Evolutionary conservation across 2,329 filamentous ascomycete genomes (phyloP).

Genomic region (Didymellaceae sp.): DNA sequence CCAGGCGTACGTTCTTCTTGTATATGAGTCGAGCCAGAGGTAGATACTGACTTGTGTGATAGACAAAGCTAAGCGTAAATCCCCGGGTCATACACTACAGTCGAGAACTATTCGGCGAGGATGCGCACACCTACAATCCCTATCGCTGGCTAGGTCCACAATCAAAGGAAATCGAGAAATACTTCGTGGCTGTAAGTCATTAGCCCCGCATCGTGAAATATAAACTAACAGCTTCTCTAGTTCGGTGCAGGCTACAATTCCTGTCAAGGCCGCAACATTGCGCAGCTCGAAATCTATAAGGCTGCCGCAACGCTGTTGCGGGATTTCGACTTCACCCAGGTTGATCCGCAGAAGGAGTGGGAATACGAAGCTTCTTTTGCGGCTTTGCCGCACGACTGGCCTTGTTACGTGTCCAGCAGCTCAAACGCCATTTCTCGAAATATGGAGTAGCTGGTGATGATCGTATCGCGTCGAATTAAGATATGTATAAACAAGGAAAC

Average conservation of each 20-base stretch:
- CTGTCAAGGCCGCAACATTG: constrained; percentile 48
- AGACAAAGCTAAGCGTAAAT: constrained; percentile 11
- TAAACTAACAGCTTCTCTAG: constrained; percentile 7
- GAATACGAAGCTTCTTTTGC: constrained; percentile 45
- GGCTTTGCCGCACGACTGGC: constrained; percentile 38
- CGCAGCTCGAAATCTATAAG: constrained; percentile 47
- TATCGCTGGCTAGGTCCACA: constrained; percentile 12
- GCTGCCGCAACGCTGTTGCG: constrained; percentile 41
- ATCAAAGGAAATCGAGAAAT: constrained; percentile 22
- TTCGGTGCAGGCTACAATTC: constrained; percentile 49
- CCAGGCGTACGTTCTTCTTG: background rate
- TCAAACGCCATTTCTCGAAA: background rate
- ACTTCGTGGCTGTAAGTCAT: constrained; percentile 28
- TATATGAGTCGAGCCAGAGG: background rate
- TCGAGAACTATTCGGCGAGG: constrained; percentile 3
- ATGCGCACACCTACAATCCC: constrained; percentile 5
- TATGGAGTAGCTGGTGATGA: too few species aligned
- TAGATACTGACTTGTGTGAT: background rate
- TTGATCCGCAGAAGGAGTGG: constrained; percentile 38
- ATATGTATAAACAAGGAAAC: background rate
- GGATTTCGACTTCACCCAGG: constrained; percentile 43
- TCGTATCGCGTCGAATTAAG: too few species aligned
- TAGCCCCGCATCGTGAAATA: background rate
- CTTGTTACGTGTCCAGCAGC: constrained; percentile 1
- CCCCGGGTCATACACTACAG: constrained; percentile 13